A percentile compares a stretch with the other conserved stretches of the same genome.
phyloP scores from a whole-genome alignment of 1,139 yeast genomes.

The Saccharomycopsis hybrid region DNA sequence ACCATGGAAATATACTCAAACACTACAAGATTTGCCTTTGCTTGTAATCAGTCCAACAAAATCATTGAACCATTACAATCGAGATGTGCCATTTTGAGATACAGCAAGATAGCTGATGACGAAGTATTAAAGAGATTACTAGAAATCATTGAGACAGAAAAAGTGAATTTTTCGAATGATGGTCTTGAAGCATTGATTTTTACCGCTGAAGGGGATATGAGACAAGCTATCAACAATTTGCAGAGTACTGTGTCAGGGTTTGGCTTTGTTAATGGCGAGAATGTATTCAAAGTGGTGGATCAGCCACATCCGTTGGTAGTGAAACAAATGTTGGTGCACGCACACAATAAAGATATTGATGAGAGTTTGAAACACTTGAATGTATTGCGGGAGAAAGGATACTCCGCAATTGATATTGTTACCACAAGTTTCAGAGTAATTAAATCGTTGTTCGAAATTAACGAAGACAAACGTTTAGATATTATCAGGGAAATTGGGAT shows the following conservation, averaged over 20 bases:
- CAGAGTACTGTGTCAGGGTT: constrained; percentile 95
- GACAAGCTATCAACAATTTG: constrained; percentile 91
- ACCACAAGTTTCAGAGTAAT: constrained; percentile 86
- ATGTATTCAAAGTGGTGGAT: constrained; percentile 92
- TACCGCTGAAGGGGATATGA: constrained; percentile 98
- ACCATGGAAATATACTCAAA: constrained; percentile 95
- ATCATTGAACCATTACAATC: constrained; percentile 96
- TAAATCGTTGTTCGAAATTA: constrained; percentile 62
- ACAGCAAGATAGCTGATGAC: constrained; percentile 72
- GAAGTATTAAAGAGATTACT: constrained; percentile 75
- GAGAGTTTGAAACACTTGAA: constrained; percentile 62
- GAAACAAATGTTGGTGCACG: constrained; percentile 62
- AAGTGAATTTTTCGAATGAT: constrained; percentile 76
- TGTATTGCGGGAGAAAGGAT: constrained; percentile 81
- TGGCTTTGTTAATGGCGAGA: constrained; percentile 80
- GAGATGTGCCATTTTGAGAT: constrained; percentile 91
- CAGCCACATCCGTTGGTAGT: constrained; percentile 92
- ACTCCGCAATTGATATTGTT: constrained; percentile 87
- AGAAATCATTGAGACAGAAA: constrained; percentile 64
- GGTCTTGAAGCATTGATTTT: constrained; percentile 93
- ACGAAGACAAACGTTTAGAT: constrained; percentile 64
- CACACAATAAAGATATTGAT: constrained; percentile 48
- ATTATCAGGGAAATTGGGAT: constrained; percentile 82
- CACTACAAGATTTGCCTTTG: constrained; percentile 95
- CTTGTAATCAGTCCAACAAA: constrained; percentile 90